Evolutionary conservation across 2,329 filamentous ascomycete species (phyloP).

Genomic region (Blastomyces emzantsi): DNA sequence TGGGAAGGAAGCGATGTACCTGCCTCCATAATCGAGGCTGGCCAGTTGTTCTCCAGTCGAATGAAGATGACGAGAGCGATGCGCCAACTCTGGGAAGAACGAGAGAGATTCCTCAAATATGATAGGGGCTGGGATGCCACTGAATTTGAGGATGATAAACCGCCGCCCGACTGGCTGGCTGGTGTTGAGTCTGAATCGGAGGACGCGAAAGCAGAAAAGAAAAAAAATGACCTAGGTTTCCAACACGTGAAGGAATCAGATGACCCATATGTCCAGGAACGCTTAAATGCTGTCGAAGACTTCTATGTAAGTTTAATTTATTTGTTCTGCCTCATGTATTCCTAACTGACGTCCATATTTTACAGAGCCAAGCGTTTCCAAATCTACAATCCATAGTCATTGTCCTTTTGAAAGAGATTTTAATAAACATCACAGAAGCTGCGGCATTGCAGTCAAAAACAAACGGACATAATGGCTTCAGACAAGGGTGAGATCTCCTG

Average conservation of each 20-base stretch:
- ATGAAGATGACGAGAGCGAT: conserved; percentile 89
- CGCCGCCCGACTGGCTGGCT: conserved; percentile 31
- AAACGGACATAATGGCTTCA: conserved; percentile 38
- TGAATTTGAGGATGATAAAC: conserved; percentile 28
- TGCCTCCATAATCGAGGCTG: conserved; percentile 88
- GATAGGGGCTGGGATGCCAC: conserved; percentile 75
- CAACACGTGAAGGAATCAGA: conserved; percentile 24
- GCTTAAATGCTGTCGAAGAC: conserved; percentile 63
- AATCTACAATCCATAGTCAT: conserved; percentile 89
- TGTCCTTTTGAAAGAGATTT: conserved; percentile 78
- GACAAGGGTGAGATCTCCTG: conserved; percentile 39
- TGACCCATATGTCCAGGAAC: conserved; percentile 38
- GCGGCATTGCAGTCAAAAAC: conserved; percentile 51
- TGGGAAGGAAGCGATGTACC: conserved; percentile 89
- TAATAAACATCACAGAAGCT: conserved; percentile 80
- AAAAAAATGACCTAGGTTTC: conserved; percentile 12
- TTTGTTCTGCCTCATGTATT: background rate
- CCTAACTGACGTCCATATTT: background rate
- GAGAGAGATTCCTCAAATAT: conserved; percentile 82
- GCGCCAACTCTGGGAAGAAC: conserved; percentile 88
- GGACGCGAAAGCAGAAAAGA: conserved; percentile 10
- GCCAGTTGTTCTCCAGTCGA: conserved; percentile 78
- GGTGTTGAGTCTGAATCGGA: conserved; percentile 16
- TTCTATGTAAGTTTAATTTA: conserved; percentile 65
- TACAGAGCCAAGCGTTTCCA: conserved; percentile 63